Conservation (phyloP, 805 yeast genomes). For the Starmerella powellii region DNA sequence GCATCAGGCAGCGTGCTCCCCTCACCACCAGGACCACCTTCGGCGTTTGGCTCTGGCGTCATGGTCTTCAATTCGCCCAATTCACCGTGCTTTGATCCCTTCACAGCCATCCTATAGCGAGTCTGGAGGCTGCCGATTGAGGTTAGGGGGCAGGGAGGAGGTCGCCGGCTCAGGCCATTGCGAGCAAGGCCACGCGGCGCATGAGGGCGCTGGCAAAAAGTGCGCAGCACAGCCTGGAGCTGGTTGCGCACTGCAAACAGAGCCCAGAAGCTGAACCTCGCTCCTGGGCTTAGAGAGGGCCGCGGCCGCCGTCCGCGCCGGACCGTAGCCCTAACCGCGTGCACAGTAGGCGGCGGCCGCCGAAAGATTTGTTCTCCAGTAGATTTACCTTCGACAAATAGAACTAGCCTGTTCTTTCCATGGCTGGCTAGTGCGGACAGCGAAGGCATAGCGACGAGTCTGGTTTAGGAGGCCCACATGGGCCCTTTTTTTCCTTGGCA, state of each 20-base stretch:
- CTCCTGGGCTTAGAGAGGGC: too few relatives aligned
- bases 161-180: too few relatives aligned
- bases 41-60: conserved; percentile 13
- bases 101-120: neutral
- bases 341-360: too few relatives aligned
- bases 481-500: neutral
- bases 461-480: neutral
- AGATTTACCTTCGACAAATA: conserved; percentile 20
- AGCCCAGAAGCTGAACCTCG: too few relatives aligned
- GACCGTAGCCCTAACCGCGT: too few relatives aligned
- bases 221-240: too few relatives aligned
- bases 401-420: conserved; percentile 14
- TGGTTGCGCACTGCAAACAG: too few relatives aligned
- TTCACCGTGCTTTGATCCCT: neutral
- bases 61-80: conserved; percentile 5
- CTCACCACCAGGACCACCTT: neutral
- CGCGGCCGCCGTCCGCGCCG: too few relatives aligned
- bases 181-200: too few relatives aligned
- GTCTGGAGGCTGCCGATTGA: neutral
- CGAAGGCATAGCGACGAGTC: conserved; percentile 33
- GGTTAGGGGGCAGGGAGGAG: neutral
- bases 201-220: too few relatives aligned
- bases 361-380: conserved; percentile 5
- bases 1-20: neutral
- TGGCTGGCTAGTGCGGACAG: conserved; percentile 37